phyloP scores from a whole-genome alignment of 2,329 filamentous ascomycete species.

The Arthrobotrys sphaeroides region DNA sequence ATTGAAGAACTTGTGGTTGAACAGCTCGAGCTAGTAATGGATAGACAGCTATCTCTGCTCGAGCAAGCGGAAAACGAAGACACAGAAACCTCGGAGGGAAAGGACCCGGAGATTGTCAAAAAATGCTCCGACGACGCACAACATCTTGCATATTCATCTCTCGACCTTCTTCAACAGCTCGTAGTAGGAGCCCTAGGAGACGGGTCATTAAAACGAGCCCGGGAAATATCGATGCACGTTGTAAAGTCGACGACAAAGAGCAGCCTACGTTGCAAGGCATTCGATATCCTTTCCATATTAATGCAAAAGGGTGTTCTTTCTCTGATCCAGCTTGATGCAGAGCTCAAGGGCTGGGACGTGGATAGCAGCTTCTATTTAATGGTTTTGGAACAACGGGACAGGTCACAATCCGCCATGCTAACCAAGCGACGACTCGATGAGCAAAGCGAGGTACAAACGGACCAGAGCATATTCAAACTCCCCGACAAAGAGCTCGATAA shows the following conservation, averaged over 20 bases:
- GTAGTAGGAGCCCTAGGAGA: conserved; percentile 45
- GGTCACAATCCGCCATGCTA: conserved; percentile 48
- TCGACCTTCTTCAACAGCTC: conserved; percentile 53
- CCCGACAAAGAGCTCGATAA: conserved; percentile 50
- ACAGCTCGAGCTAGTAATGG: conserved; percentile 51
- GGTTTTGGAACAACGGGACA: conserved; percentile 50
- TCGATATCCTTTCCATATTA: conserved; percentile 52
- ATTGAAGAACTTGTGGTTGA: conserved; percentile 52
- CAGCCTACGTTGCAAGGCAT: conserved; percentile 52
- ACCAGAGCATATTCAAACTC: conserved; percentile 54
- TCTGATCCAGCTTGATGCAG: conserved; percentile 40
- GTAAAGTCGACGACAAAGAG: conserved; percentile 47
- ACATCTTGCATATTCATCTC: conserved; percentile 51
- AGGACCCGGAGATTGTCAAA: conserved; percentile 36
- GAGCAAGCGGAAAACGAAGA: conserved; percentile 48
- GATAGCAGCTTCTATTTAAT: conserved; percentile 53
- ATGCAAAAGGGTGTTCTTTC: conserved; percentile 52
- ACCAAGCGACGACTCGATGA: conserved; percentile 51
- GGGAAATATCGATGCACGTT: conserved; percentile 52
- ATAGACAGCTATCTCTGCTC: conserved; percentile 34
- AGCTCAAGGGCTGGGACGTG: conserved; percentile 49
- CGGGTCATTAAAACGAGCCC: conserved; percentile 42
- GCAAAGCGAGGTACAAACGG: conserved; percentile 53
- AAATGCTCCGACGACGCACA: conserved; percentile 48
- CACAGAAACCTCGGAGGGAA: conserved; percentile 57